These are phyloP conservation scores for Penicillium fuscoglaucum DNA, from an alignment of 2,329 filamentous ascomycete species.

Conservation along the genomic window DNA sequence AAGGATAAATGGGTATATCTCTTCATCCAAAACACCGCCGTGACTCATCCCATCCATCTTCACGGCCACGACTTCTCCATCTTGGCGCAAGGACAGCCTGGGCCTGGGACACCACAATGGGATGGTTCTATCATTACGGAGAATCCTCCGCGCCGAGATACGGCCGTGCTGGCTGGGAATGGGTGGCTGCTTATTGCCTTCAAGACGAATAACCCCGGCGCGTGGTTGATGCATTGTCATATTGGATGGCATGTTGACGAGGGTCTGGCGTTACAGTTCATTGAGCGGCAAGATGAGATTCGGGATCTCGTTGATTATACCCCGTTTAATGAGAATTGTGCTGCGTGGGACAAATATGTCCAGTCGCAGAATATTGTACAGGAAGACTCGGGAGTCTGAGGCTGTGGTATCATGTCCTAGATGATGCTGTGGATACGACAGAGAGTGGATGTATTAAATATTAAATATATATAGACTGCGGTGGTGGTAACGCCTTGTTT, in stretches of 20 bases:
- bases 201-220: slow-evolving; percentile 45
- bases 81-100: background rate
- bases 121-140: slow-evolving; percentile 31
- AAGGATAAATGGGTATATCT: slow-evolving; percentile 5
- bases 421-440: background rate
- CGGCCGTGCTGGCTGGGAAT: slow-evolving; percentile 38
- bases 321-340: background rate
- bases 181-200: slow-evolving; percentile 46
- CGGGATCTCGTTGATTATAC: background rate
- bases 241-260: slow-evolving; percentile 34
- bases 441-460: background rate
- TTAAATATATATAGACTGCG: background rate
- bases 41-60: slow-evolving; percentile 3
- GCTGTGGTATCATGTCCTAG: background rate
- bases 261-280: slow-evolving; percentile 29
- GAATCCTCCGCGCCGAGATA: slow-evolving; percentile 44
- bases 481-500: background rate
- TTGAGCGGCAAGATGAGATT: slow-evolving; percentile 21
- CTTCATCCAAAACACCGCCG: background rate
- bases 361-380: background rate
- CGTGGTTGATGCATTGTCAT: slow-evolving; percentile 48
- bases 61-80: slow-evolving; percentile 4
- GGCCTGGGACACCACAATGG: slow-evolving; percentile 23
- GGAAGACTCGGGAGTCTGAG: background rate
- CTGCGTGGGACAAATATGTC: background rate